Base-by-base conservation (phyloP, 768 basidiomycete genomes). In the Auriculariales sp. region DNA sequence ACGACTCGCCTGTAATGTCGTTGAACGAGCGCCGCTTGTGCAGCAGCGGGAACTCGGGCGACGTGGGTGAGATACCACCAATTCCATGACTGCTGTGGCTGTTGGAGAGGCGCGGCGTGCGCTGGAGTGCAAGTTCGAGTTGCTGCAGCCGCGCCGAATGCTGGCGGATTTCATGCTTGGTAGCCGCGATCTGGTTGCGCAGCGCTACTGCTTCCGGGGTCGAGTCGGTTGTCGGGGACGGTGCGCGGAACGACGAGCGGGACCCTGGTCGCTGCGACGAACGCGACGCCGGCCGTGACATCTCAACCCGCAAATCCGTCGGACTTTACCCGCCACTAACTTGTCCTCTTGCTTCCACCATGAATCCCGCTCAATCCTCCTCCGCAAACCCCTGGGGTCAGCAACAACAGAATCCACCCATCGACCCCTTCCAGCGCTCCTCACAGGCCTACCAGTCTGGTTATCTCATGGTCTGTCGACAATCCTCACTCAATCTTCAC, bases 91-190 rank as follows among this genome's bases (percentile, higher is more conserved):
- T 30, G 36, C 3, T 36, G 36, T 6, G 59, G 47, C 3, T 30
- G 50, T 33, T 66, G 66, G 54, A 76, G 69, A 32, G 80, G 51
- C 86, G 74, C 14, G 84, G 81, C 15, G 77, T 77, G 55, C 75
- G 75, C 46, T 80, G 71, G 45, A 89, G 66, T 48, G 75, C 70
- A 58, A 70, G 83, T 62, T 89, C 86, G 48, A 88, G 73, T 32
- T 59, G 70, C 56, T 80, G 74, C 30, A 87, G 63, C 57, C 88
- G 83, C 17, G 85, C 85, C 68, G 87, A 83, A 59, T 89, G 83
- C 57, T 88, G 85, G 53, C 86, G 69, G 57, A 89, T 89, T 60
- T 72, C 77, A 61, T 89, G 86, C 65, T 82, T 87, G 59, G 89
- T 66, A 33, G 79, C 80, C 56, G 83, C 85, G 66, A 89, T 80